phyloP scores from a whole-genome alignment of 495 filamentous ascomycete species.

The Aspergillus avenaceus region DNA sequence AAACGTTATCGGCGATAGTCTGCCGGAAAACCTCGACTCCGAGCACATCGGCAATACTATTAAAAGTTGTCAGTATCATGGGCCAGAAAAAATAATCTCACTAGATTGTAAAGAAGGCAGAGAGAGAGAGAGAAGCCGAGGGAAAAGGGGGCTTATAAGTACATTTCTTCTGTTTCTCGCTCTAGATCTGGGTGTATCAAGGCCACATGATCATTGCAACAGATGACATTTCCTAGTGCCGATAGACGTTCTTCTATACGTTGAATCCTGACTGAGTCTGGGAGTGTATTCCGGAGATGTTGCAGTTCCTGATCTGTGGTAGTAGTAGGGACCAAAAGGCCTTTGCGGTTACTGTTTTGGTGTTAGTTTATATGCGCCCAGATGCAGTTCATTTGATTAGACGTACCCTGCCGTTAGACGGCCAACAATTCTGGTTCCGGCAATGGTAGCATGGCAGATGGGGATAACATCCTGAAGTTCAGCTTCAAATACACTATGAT shows the following conservation, averaged over 20 bases:
- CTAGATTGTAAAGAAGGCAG: too few species aligned
- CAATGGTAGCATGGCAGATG: constrained; percentile 96
- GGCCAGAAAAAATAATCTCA: too few species aligned
- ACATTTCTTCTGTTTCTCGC: constrained; percentile 91
- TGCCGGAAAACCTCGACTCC: constrained; percentile 98
- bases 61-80: not conserved
- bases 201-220: constrained; percentile 92
- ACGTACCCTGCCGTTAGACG: constrained; percentile 89
- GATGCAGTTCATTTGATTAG: not conserved
- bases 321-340: constrained; percentile 89
- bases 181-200: constrained; percentile 96
- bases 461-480: constrained; percentile 97
- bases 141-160: constrained; percentile 4
- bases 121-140: not conserved
- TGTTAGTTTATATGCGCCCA: not conserved
- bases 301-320: constrained; percentile 98
- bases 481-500: constrained; percentile 90
- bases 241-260: constrained; percentile 96
- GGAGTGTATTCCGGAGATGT: constrained; percentile 89
- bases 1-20: constrained; percentile 93
- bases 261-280: constrained; percentile 84
- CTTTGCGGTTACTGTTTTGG: constrained; percentile 76
- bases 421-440: constrained; percentile 91
- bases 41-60: constrained; percentile 82
- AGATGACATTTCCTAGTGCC: constrained; percentile 95